Conservation (phyloP, 768 basidiomycete genomes). For the Termitomyces heimii region DNA sequence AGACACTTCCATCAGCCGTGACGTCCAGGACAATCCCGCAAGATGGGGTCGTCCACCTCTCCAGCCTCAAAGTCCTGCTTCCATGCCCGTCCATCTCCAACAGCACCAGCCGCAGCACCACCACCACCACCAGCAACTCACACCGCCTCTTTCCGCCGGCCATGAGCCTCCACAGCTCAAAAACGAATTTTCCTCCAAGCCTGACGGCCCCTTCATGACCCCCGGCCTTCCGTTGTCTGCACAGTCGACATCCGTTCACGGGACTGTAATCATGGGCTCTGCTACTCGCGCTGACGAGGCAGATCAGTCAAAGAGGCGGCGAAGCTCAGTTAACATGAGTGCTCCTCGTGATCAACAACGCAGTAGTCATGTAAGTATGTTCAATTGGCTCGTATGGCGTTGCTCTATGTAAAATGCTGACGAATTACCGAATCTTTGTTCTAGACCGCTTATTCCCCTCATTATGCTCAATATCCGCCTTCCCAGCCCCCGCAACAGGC, state of each 20-base stretch:
- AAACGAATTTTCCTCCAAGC: slow-evolving; percentile 39
- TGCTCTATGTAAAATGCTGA: slow-evolving; percentile 1
- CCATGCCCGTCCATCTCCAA: slow-evolving; percentile 19
- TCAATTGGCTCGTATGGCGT: slow-evolving; percentile 1
- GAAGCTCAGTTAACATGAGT: slow-evolving; percentile 30
- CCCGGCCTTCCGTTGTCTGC: slow-evolving; percentile 41
- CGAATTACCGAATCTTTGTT: slow-evolving; percentile 4
- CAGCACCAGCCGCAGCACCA: slow-evolving; percentile 27
- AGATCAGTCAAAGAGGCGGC: slow-evolving; percentile 36
- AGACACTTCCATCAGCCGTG: slow-evolving; percentile 20
- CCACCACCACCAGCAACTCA: slow-evolving; percentile 40
- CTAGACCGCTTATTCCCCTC: slow-evolving; percentile 34
- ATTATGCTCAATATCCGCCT: slow-evolving; percentile 36
- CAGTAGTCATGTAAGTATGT: slow-evolving; percentile 40
- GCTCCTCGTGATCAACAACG: slow-evolving; percentile 40
- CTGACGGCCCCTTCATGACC: slow-evolving; percentile 45
- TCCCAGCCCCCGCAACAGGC: slow-evolving; percentile 25
- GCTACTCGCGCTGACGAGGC: slow-evolving; percentile 30
- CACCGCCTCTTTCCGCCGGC: slow-evolving; percentile 39
- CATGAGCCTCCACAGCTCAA: slow-evolving; percentile 30
- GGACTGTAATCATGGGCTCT: slow-evolving; percentile 27
- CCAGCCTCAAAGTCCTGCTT: slow-evolving; percentile 18
- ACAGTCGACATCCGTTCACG: slow-evolving; percentile 32
- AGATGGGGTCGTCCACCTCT: slow-evolving; percentile 27
- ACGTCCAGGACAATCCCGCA: slow-evolving; percentile 20